Conservation (phyloP, 495 filamentous ascomycete species). For the Rhypophila decipiens region DNA sequence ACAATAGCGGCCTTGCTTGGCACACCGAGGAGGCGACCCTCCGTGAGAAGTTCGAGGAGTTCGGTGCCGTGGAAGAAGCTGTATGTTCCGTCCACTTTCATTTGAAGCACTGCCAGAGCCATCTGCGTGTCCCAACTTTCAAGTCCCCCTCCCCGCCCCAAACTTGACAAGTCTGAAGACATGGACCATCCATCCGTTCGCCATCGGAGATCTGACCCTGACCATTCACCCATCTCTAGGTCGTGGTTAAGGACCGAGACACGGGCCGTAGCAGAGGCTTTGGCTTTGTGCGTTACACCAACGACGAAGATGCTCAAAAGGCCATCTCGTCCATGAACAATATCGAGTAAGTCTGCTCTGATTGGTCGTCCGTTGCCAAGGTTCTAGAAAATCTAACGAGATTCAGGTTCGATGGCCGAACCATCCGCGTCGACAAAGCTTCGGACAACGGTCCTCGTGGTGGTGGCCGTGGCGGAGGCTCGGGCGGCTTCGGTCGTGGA, state of each 20-base stretch:
- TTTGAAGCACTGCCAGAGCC: conserved; percentile 10
- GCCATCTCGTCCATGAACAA: conserved; percentile 89
- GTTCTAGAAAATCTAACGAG: conserved; percentile 6
- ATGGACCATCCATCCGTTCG: not conserved
- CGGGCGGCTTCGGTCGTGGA: conserved; percentile 29
- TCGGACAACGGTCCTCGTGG: conserved; percentile 66
- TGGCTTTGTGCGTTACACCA: conserved; percentile 85
- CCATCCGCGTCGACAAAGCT: conserved; percentile 93
- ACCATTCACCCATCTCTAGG: conserved; percentile 41
- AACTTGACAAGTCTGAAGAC: not conserved
- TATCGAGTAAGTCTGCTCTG: conserved; percentile 61
- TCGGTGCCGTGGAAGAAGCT: conserved; percentile 84
- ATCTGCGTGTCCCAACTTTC: not conserved
- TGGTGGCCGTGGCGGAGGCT: conserved; percentile 41
- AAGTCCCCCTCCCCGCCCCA: not conserved
- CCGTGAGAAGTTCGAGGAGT: conserved; percentile 81
- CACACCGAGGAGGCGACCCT: conserved; percentile 86
- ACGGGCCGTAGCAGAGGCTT: conserved; percentile 95
- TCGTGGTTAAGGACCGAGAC: conserved; percentile 96
- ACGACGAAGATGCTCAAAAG: conserved; percentile 72
- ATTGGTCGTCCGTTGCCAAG: not conserved
- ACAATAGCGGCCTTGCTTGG: conserved; percentile 84
- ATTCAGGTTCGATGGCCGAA: conserved; percentile 86
- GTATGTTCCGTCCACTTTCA: conserved; percentile 50
- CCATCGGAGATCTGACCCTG: conserved; percentile 13